Evolutionary conservation across 2,329 filamentous ascomycete species (phyloP).

Genomic region (Pseudopithomyces maydicus): DNA sequence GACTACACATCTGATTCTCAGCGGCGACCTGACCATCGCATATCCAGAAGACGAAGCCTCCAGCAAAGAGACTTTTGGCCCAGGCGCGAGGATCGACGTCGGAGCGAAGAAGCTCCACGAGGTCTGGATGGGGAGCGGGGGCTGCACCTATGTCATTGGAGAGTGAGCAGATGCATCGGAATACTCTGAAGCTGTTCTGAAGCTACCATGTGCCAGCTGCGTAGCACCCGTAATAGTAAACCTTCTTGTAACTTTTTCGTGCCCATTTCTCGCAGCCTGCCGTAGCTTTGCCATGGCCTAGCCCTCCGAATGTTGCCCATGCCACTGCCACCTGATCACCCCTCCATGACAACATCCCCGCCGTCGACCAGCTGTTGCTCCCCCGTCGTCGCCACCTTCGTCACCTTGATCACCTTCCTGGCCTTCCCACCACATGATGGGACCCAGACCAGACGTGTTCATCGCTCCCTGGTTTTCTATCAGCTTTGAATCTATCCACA

Average conservation of each 20-base stretch:
- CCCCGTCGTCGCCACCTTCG: constrained; percentile 33
- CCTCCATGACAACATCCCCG: constrained; percentile 34
- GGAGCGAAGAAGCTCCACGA: constrained; percentile 68
- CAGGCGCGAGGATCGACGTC: constrained; percentile 69
- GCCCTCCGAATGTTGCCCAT: background rate
- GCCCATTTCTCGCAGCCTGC: too few relatives aligned
- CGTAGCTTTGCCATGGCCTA: too few relatives aligned
- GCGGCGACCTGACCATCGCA: constrained; percentile 68
- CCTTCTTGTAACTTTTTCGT: too few relatives aligned
- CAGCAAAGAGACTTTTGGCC: constrained; percentile 63
- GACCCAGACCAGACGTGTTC: constrained; percentile 54
- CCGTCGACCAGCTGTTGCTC: constrained; percentile 13
- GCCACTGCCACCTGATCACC: constrained; percentile 15
- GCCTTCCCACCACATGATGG: constrained; percentile 53
- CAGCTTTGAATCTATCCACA: constrained; percentile 6
- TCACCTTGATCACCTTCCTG: constrained; percentile 24
- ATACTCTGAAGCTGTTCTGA: background rate
- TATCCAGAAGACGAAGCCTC: constrained; percentile 65
- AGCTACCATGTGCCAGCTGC: background rate
- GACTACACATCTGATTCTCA: constrained; percentile 72
- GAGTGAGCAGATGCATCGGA: constrained; percentile 45
- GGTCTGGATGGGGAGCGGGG: constrained; percentile 69
- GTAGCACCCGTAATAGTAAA: background rate
- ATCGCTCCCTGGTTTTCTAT: constrained; percentile 48
- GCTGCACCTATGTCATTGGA: constrained; percentile 71